A percentile compares a stretch with the other conserved stretches of the same genome.
These are phyloP conservation scores for Eimeria falciformis DNA, from an alignment of 169 alveolate genomes.

Conservation along the genomic window DNA sequence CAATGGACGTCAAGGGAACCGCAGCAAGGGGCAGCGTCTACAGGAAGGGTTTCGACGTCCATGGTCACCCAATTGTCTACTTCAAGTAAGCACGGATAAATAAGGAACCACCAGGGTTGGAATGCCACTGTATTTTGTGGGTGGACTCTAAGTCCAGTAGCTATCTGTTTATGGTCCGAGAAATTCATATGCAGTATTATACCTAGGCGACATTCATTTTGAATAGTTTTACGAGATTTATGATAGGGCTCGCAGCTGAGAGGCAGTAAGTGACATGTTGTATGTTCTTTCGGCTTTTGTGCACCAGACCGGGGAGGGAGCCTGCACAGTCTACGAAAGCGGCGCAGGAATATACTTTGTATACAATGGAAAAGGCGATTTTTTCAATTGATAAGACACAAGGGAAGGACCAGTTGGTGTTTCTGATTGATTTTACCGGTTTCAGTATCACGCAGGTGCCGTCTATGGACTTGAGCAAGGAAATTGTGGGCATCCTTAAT, in stretches of 20 bases:
- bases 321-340: conserved; percentile 40
- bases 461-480: conserved; percentile 24
- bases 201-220: too few relatives aligned
- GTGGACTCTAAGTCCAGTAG: too few relatives aligned
- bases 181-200: too few relatives aligned
- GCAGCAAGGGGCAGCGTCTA: conserved; percentile 67
- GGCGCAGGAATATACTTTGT: conserved; percentile 43
- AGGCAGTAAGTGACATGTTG: neutral
- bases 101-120: neutral
- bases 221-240: too few relatives aligned
- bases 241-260: neutral
- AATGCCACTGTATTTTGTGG: too few relatives aligned
- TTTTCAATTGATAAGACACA: neutral
- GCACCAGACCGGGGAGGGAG: conserved; percentile 66
- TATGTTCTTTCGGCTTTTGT: neutral
- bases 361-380: conserved; percentile 54
- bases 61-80: conserved; percentile 56
- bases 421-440: conserved; percentile 50
- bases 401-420: conserved; percentile 47
- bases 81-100: conserved; percentile 37
- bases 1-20: neutral
- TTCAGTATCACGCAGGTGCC: conserved; percentile 59
- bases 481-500: conserved; percentile 41
- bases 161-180: too few relatives aligned
- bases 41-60: conserved; percentile 51